phyloP scores from a whole-genome alignment of 768 basidiomycete genomes.

The Auricularia sp. region DNA sequence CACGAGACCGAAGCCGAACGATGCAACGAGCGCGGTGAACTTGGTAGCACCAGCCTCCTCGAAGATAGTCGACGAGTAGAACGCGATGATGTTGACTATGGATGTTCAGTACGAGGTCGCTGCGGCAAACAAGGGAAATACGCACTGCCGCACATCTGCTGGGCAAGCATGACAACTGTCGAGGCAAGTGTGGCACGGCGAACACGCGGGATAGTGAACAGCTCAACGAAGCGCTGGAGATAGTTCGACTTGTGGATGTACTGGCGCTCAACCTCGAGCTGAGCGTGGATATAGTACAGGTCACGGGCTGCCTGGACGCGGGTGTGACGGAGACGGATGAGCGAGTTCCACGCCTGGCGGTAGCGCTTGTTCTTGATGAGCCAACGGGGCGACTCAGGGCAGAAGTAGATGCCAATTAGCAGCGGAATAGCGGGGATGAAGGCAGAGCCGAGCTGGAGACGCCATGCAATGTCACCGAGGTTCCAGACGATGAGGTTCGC shows the following conservation, averaged over 20 bases:
- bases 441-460: slow-evolving; percentile 30
- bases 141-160: slow-evolving; percentile 23
- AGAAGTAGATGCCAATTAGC: slow-evolving; percentile 39
- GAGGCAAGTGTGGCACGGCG: slow-evolving; percentile 28
- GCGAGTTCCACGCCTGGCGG: slow-evolving; percentile 25
- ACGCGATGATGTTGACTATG: slow-evolving; percentile 27
- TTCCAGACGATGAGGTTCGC: slow-evolving; percentile 25
- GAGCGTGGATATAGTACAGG: slow-evolving; percentile 29
- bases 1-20: slow-evolving; percentile 57
- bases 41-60: slow-evolving; percentile 22
- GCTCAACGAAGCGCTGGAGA: slow-evolving; percentile 24
- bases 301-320: slow-evolving; percentile 32
- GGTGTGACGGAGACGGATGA: slow-evolving; percentile 23
- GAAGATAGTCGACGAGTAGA: slow-evolving; percentile 32
- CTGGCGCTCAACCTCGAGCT: slow-evolving; percentile 24
- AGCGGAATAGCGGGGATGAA: slow-evolving; percentile 33
- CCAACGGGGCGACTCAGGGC: slow-evolving; percentile 45
- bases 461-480: slow-evolving; percentile 26
- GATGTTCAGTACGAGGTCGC: background rate
- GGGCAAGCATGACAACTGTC: slow-evolving; percentile 26
- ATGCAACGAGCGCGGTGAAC: slow-evolving; percentile 31
- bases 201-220: slow-evolving; percentile 29
- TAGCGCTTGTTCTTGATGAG: slow-evolving; percentile 29
- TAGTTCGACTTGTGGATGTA: slow-evolving; percentile 21
- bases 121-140: slow-evolving; percentile 3